A percentile compares a stretch with the other conserved stretches of the same genome.
These are phyloP conservation scores for Sanguinoderma infundibulare DNA, from an alignment of 1,284 basidiomycete genomes.

Conservation along the genomic window DNA sequence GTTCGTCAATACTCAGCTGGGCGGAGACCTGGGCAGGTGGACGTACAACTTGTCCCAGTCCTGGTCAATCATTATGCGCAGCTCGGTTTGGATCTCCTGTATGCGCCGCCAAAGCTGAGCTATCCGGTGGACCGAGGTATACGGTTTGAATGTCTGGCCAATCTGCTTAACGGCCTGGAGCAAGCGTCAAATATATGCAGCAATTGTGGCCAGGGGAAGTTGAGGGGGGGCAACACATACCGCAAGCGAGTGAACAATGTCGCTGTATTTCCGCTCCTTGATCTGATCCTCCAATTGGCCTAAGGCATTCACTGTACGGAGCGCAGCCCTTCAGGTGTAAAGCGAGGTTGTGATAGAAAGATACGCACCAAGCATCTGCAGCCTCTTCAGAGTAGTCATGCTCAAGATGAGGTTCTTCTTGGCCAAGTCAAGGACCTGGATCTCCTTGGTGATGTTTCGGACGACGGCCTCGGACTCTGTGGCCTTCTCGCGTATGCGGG, in stretches of 20 bases:
- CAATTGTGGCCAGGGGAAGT: neutral
- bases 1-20: neutral
- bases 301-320: conserved; percentile 73
- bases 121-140: conserved; percentile 76
- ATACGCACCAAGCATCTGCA: conserved; percentile 90
- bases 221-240: conserved; percentile 46
- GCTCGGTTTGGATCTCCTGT: conserved; percentile 77
- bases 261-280: conserved; percentile 77
- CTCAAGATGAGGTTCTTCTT: conserved; percentile 92
- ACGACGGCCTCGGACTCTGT: conserved; percentile 97
- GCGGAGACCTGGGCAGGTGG: neutral
- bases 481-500: conserved; percentile 92
- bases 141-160: conserved; percentile 76
- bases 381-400: conserved; percentile 89
- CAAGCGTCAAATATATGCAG: neutral
- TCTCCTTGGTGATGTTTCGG: conserved; percentile 94
- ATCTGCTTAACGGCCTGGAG: conserved; percentile 87
- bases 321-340: neutral
- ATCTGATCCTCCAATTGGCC: conserved; percentile 82
- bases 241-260: conserved; percentile 82
- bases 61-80: conserved; percentile 78
- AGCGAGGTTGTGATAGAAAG: neutral
- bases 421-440: conserved; percentile 91
- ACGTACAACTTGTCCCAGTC: conserved; percentile 93
- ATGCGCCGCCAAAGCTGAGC: conserved; percentile 79